Percentiles rank a stretch among this genome's conserved stretches.
Conservation (phyloP, 495 filamentous ascomycete species). For the Lepidopterella palustris region DNA sequence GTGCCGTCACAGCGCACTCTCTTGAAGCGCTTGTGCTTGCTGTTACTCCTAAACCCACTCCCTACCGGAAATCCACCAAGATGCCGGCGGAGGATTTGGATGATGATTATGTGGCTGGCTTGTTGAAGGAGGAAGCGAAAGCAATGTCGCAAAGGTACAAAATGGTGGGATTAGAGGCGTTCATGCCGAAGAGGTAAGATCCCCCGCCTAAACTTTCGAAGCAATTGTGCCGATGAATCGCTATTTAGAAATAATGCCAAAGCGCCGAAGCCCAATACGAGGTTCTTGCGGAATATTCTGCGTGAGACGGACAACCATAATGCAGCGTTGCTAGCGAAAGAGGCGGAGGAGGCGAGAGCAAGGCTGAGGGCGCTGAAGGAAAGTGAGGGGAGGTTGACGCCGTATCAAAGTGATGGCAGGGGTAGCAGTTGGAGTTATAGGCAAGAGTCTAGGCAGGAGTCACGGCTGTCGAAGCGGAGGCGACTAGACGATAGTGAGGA, state of each 20-base stretch:
- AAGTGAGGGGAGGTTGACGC: slow-evolving; percentile 29
- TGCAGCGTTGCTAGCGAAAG: slow-evolving; percentile 74
- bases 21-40: too few species aligned
- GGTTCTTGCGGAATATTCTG: slow-evolving; percentile 83
- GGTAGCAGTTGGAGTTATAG: neutral
- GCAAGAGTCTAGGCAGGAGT: slow-evolving; percentile 10
- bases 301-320: slow-evolving; percentile 87
- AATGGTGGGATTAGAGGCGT: slow-evolving; percentile 62
- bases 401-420: neutral
- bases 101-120: slow-evolving; percentile 68
- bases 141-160: slow-evolving; percentile 66
- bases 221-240: too few species aligned
- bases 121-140: slow-evolving; percentile 68
- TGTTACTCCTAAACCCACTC: too few species aligned
- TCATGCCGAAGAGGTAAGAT: slow-evolving; percentile 59
- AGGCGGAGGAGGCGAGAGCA: slow-evolving; percentile 58
- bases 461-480: slow-evolving; percentile 27
- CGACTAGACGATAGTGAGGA: slow-evolving; percentile 21
- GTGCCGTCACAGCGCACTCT: too few species aligned
- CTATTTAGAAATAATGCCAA: slow-evolving; percentile 46
- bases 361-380: slow-evolving; percentile 47
- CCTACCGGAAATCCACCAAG: neutral
- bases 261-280: slow-evolving; percentile 84
- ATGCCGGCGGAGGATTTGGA: slow-evolving; percentile 22
- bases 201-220: slow-evolving; percentile 13